Conservation (phyloP, 306 rosid species). For the Quercus alba region DNA sequence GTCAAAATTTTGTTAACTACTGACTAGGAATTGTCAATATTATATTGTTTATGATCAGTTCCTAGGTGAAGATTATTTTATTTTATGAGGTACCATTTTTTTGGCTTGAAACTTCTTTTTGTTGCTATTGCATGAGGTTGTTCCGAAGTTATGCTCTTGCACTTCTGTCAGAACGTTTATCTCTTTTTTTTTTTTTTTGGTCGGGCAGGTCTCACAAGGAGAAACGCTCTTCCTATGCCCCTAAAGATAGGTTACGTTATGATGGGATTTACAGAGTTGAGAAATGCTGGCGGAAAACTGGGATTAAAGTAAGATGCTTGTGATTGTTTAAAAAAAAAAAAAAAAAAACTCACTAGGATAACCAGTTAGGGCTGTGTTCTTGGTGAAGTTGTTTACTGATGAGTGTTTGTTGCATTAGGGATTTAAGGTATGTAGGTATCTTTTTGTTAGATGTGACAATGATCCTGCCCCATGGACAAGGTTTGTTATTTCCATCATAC, state of each 20-base stretch:
- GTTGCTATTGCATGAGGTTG: neutral
- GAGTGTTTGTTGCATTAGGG: slow-evolving; percentile 41
- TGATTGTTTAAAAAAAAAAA: neutral
- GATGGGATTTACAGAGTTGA: slow-evolving; percentile 83
- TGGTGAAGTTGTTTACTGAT: slow-evolving; percentile 10
- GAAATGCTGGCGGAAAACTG: slow-evolving; percentile 81
- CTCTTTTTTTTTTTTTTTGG: neutral
- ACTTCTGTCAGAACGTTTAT: neutral
- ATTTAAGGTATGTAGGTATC: slow-evolving; percentile 60
- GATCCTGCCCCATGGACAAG: slow-evolving; percentile 88
- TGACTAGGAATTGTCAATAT: neutral
- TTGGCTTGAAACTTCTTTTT: too few relatives aligned
- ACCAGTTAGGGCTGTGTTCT: neutral
- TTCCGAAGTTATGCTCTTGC: neutral
- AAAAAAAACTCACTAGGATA: neutral
- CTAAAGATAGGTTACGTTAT: slow-evolving; percentile 58
- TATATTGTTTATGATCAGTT: neutral
- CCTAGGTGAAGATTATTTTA: neutral
- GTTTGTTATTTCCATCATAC: slow-evolving; percentile 19
- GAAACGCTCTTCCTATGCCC: slow-evolving; percentile 82
- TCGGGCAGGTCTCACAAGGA: slow-evolving; percentile 65
- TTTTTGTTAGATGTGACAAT: slow-evolving; percentile 81
- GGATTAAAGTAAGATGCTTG: slow-evolving; percentile 45
- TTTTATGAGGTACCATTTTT: neutral
- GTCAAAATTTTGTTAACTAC: neutral